A percentile compares a stretch with the other conserved stretches of the same genome.
Evolutionary conservation across 306 rosid species (phyloP).

Genomic region (Trichosanthes truncata): DNA sequence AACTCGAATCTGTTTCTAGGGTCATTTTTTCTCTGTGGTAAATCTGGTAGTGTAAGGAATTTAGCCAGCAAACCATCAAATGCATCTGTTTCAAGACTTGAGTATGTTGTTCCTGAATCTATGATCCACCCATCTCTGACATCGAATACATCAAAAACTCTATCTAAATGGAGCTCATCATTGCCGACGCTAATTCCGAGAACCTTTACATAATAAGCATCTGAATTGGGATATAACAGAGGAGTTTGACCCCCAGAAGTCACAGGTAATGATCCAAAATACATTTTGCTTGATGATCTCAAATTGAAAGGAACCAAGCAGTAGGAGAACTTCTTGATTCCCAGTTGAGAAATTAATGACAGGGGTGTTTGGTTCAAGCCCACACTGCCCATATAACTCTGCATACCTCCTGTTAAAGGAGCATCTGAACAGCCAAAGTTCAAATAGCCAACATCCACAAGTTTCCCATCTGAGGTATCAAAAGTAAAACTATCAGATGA

Average conservation of each 20-base stretch:
- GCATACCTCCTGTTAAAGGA: not conserved
- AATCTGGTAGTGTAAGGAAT: not conserved
- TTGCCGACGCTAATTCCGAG: conserved; percentile 11
- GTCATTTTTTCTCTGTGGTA: not conserved
- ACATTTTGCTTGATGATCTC: conserved; percentile 1
- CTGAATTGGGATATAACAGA: not conserved
- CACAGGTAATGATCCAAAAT: conserved; percentile 16
- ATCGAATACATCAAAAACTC: not conserved
- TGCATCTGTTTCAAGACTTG: conserved; percentile 7
- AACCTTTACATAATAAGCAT: conserved; percentile 5
- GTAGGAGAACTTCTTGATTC: conserved; percentile 17
- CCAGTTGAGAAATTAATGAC: conserved; percentile 15
- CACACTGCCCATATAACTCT: not conserved
- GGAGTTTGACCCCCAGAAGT: conserved; percentile 18
- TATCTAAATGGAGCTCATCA: not conserved
- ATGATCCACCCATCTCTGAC: conserved; percentile 5
- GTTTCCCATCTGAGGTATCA: not conserved
- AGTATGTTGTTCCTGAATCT: conserved; percentile 16
- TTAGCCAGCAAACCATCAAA: conserved; percentile 1
- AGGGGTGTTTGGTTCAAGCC: conserved; percentile 5
- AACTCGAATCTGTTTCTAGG: not conserved
- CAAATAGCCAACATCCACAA: conserved; percentile 11
- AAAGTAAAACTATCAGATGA: conserved; percentile 14
- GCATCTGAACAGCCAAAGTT: conserved; percentile 14
- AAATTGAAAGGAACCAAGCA: conserved; percentile 12